A percentile compares a stretch with the other conserved stretches of the same genome.
phyloP scores from a whole-genome alignment of 176 grass and related monocot species.

The Rhynchospora pubera region DNA sequence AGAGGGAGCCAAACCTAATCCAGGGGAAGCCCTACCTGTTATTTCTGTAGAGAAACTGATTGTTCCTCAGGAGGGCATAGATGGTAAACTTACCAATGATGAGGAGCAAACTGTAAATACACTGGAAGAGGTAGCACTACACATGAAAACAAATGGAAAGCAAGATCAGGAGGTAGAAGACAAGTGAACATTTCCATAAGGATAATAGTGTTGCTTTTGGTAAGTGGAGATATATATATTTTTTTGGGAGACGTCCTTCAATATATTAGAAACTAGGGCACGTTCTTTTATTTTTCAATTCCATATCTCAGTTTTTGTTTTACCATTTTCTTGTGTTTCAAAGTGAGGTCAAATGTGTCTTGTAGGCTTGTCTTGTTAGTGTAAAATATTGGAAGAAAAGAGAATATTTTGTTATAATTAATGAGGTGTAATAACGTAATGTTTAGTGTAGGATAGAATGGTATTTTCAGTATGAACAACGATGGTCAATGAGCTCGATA shows the following conservation, averaged over 20 bases:
- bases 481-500: not conserved
- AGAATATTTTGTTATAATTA: not conserved
- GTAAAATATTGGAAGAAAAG: slow-evolving; percentile 19
- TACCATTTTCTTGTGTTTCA: not conserved
- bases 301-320: not conserved
- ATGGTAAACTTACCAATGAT: slow-evolving; percentile 11
- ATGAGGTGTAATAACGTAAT: slow-evolving; percentile 14
- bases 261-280: slow-evolving; percentile 14
- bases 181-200: not conserved
- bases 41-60: slow-evolving; percentile 17
- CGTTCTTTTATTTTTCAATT: slow-evolving; percentile 2
- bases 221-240: not conserved
- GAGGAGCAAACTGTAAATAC: slow-evolving; percentile 29
- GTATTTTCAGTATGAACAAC: not conserved
- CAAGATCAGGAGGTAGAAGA: slow-evolving; percentile 15
- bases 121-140: not conserved
- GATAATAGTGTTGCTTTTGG: not conserved
- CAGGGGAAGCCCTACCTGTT: not conserved
- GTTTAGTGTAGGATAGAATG: not conserved
- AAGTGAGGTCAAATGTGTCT: slow-evolving; percentile 2
- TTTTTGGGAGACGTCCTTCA: not conserved
- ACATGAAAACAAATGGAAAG: slow-evolving; percentile 28
- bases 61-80: slow-evolving; percentile 19
- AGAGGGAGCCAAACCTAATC: slow-evolving; percentile 13
- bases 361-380: not conserved